These are phyloP conservation scores for Beauveria bassiana DNA, from an alignment of 2,329 filamentous ascomycete species.

Conservation along the genomic window DNA sequence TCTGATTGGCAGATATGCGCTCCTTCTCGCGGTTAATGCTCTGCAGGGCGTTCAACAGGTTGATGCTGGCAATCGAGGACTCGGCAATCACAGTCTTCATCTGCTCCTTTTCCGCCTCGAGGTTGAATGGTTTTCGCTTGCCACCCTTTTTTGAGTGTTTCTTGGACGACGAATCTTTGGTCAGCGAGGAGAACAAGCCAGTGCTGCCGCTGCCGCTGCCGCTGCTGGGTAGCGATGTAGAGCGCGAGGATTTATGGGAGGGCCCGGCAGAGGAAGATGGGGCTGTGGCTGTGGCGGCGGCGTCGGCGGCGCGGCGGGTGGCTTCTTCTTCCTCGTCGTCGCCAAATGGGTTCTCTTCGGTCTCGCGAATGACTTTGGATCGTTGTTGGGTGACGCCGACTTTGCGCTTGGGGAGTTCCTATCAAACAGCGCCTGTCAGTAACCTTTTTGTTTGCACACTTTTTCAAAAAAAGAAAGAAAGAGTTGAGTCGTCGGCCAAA, in stretches of 20 bases:
- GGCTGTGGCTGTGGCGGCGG: background rate
- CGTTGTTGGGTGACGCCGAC: constrained; percentile 67
- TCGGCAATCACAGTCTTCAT: constrained; percentile 88
- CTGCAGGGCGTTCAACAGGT: constrained; percentile 78
- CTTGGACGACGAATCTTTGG: background rate
- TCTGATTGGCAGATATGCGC: constrained; percentile 76
- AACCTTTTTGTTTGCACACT: no score
- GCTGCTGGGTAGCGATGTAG: background rate
- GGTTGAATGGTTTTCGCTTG: constrained; percentile 62
- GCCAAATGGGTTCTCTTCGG: constrained; percentile 64
- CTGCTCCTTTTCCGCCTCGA: constrained; percentile 78
- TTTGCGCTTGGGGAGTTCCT: constrained; percentile 60
- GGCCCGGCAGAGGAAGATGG: constrained; percentile 25
- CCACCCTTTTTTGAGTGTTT: constrained; percentile 24
- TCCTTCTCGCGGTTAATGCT: constrained; percentile 84
- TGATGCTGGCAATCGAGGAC: constrained; percentile 82
- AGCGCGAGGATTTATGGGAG: background rate
- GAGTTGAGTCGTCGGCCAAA: no score
- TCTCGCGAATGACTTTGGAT: constrained; percentile 77
- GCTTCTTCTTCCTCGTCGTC: constrained; percentile 55
- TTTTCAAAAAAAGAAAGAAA: no score
- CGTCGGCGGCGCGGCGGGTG: constrained; percentile 12
- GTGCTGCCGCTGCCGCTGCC: background rate
- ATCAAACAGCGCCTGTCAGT: background rate
- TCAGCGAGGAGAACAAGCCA: background rate